These are phyloP conservation scores for Starmera pachycereana DNA, from an alignment of 805 yeast species.

Conservation along the genomic window DNA sequence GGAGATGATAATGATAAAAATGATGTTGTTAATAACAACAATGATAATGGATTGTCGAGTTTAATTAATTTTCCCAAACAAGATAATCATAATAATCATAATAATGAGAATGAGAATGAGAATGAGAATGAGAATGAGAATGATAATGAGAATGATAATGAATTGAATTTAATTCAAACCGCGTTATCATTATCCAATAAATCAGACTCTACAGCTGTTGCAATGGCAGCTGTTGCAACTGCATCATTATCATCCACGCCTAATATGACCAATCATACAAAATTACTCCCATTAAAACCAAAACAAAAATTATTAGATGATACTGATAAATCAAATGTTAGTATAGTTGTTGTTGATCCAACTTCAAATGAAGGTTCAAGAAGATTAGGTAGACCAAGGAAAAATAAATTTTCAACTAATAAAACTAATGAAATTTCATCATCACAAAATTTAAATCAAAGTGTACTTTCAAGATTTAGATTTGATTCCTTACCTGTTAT, in stretches of 20 bases:
- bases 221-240: too few species aligned
- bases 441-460: slow-evolving; percentile 12
- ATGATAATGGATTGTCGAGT: slow-evolving; percentile 6
- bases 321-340: slow-evolving; percentile 13
- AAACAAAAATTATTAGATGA: slow-evolving; percentile 13
- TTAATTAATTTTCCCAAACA: slow-evolving; percentile 11
- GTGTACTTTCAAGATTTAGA: slow-evolving; percentile 16
- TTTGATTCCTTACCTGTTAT: slow-evolving; percentile 14
- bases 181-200: too few species aligned
- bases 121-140: too few species aligned
- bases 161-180: too few species aligned
- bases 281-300: slow-evolving; percentile 3
- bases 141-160: too few species aligned
- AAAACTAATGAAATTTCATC: slow-evolving; percentile 4
- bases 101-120: background rate
- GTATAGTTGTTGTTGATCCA: slow-evolving; percentile 19
- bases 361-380: slow-evolving; percentile 14
- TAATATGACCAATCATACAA: background rate
- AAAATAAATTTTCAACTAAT: background rate
- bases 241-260: background rate
- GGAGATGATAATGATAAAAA: background rate
- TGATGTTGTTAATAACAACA: too few species aligned
- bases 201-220: too few species aligned
- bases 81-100: background rate
- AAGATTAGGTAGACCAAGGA: slow-evolving; percentile 19